These are phyloP conservation scores for Quercus aquifolioides DNA, from an alignment of 306 rosid species.

Conservation along the genomic window DNA sequence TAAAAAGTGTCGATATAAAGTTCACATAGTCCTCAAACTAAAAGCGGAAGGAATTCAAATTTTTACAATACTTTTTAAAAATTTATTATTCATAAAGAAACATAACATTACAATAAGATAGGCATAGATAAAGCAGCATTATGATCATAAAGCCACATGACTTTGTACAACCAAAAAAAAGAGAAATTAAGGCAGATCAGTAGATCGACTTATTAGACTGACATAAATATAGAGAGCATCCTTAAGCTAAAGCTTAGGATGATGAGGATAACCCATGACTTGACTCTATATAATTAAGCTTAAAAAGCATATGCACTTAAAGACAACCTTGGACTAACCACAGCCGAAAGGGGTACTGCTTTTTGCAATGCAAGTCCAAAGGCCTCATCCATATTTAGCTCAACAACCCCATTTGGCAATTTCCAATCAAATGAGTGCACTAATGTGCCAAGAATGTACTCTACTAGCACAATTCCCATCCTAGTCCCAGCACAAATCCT, in stretches of 20 bases:
- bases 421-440: slow-evolving; percentile 52
- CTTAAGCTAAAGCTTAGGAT: neutral
- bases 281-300: neutral
- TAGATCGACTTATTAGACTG: neutral
- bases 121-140: no score
- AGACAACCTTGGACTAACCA: slow-evolving; percentile 29
- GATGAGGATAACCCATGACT: neutral
- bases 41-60: no score
- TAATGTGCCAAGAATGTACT: slow-evolving; percentile 42
- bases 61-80: no score
- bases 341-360: slow-evolving; percentile 33
- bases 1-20: no score
- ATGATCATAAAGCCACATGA: neutral
- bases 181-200: neutral
- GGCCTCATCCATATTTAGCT: slow-evolving; percentile 43
- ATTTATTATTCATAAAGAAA: no score
- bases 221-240: neutral
- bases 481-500: slow-evolving; percentile 48
- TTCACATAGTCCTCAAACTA: no score
- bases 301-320: slow-evolving; percentile 29
- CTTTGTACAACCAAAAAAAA: neutral
- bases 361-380: slow-evolving; percentile 50
- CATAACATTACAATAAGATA: no score
- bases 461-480: slow-evolving; percentile 38
- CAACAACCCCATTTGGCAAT: slow-evolving; percentile 18